Evolutionary conservation across 306 rosid species (phyloP).

Genomic region (Erythrophleum fordii): DNA sequence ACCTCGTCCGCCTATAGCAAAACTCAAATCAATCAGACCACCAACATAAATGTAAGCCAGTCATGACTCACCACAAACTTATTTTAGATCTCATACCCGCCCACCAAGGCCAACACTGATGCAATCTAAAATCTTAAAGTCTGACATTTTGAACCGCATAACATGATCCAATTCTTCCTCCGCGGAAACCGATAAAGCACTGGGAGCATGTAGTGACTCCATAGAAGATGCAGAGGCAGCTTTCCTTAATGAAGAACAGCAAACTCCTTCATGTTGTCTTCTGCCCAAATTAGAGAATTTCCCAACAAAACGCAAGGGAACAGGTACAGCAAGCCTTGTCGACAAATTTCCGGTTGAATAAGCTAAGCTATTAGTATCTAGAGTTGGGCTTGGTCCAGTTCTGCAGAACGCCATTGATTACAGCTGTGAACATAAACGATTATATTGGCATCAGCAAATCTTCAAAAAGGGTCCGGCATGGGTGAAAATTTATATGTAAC

Average conservation of each 20-base stretch:
- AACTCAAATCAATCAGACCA: slow-evolving; percentile 47
- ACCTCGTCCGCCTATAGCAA: slow-evolving; percentile 81
- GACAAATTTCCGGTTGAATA: slow-evolving; percentile 58
- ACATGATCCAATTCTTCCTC: slow-evolving; percentile 91
- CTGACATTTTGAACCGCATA: slow-evolving; percentile 76
- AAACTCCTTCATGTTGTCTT: slow-evolving; percentile 45
- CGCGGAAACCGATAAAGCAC: slow-evolving; percentile 42
- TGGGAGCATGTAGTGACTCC: slow-evolving; percentile 50
- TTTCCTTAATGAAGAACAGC: slow-evolving; percentile 55
- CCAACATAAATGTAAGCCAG: slow-evolving; percentile 24
- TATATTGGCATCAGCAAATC: slow-evolving; percentile 26
- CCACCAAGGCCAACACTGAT: slow-evolving; percentile 94
- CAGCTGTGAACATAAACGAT: slow-evolving; percentile 38
- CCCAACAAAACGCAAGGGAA: slow-evolving; percentile 50
- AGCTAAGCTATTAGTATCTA: slow-evolving; percentile 52
- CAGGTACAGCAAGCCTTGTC: slow-evolving; percentile 58
- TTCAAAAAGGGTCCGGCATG: slow-evolving; percentile 6
- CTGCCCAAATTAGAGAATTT: slow-evolving; percentile 35
- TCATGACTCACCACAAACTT: slow-evolving; percentile 23
- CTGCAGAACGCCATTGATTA: slow-evolving; percentile 69
- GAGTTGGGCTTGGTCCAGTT: slow-evolving; percentile 54
- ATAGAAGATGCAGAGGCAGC: slow-evolving; percentile 53
- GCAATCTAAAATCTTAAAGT: slow-evolving; percentile 65
- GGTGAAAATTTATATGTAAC: slow-evolving; percentile 24
- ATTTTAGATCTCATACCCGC: slow-evolving; percentile 66